Percentiles rank a stretch among this genome's conserved stretches.
These are phyloP conservation scores for Leptodontidium sp. DNA, from an alignment of 2,329 filamentous ascomycete genomes.

Conservation along the genomic window DNA sequence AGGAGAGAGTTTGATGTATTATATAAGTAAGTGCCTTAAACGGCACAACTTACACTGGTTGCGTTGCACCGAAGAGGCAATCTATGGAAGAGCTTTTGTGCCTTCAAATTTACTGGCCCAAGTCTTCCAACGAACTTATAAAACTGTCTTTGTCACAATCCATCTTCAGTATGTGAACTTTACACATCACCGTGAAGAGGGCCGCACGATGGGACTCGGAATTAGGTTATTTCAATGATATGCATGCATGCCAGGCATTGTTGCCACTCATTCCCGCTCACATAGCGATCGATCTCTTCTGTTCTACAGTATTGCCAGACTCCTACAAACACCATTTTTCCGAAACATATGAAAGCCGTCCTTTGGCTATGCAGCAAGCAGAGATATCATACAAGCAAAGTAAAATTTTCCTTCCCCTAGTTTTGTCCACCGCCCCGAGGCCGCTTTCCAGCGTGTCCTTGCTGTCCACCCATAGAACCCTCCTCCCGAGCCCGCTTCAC, in stretches of 20 bases:
- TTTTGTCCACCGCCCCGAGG: conserved; percentile 51
- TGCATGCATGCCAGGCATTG: neutral
- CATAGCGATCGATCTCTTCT: conserved; percentile 22
- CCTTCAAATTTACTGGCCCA: no score
- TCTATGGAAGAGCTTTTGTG: neutral
- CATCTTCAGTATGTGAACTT: no score
- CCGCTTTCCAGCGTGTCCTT: conserved; percentile 53
- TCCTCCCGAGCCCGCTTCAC: conserved; percentile 45
- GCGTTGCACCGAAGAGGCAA: neutral
- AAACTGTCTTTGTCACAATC: no score
- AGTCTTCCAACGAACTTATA: no score
- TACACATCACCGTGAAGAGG: no score
- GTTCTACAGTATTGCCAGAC: conserved; percentile 24
- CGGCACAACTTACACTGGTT: no score
- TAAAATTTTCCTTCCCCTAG: conserved; percentile 26
- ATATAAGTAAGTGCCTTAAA: no score
- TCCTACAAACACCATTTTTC: conserved; percentile 25
- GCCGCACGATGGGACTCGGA: neutral
- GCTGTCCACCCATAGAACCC: conserved; percentile 43
- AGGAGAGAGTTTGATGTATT: no score
- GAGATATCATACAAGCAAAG: conserved; percentile 44
- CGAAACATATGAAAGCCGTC: conserved; percentile 41
- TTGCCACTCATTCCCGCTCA: conserved; percentile 19
- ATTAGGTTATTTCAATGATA: neutral
- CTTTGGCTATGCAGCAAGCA: conserved; percentile 38